Conservation (phyloP, 805 yeast species). For the Limtongia smithiae region DNA sequence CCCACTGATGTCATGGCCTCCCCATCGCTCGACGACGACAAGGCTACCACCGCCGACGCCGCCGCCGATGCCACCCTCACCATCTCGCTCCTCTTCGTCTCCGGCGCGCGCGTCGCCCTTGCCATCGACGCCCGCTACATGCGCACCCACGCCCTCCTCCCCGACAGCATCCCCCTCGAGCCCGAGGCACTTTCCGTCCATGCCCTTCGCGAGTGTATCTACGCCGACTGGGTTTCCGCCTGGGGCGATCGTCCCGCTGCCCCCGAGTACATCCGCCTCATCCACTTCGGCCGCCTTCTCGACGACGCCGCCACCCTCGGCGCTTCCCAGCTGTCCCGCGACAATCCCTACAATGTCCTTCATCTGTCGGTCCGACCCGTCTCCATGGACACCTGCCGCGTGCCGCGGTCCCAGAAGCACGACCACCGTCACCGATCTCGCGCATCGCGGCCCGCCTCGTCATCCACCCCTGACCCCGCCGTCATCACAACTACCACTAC, state of each 20-base stretch:
- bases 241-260: constrained; percentile 23
- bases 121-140: constrained; percentile 18
- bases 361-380: constrained; percentile 26
- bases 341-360: constrained; percentile 24
- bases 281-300: constrained; percentile 22
- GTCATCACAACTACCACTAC: not conserved
- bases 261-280: constrained; percentile 21
- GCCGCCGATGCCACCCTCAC: constrained; percentile 8
- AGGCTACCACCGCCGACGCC: constrained; percentile 9
- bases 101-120: constrained; percentile 17
- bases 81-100: constrained; percentile 20
- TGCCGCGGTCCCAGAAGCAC: not conserved
- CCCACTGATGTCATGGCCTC: no score
- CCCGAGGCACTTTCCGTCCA: constrained; percentile 22
- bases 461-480: not conserved
- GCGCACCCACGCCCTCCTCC: constrained; percentile 11
- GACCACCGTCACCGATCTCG: not conserved
- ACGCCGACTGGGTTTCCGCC: constrained; percentile 21
- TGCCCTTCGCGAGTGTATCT: constrained; percentile 15
- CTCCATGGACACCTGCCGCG: constrained; percentile 11
- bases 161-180: constrained; percentile 6
- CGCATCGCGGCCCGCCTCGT: not conserved
- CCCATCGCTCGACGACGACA: not conserved
- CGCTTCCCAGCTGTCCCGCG: constrained; percentile 4
- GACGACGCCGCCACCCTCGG: constrained; percentile 15